A percentile compares a stretch with the other conserved stretches of the same genome.
phyloP scores from a whole-genome alignment of 2,329 filamentous ascomycete species.

The Fusarium foetens region DNA sequence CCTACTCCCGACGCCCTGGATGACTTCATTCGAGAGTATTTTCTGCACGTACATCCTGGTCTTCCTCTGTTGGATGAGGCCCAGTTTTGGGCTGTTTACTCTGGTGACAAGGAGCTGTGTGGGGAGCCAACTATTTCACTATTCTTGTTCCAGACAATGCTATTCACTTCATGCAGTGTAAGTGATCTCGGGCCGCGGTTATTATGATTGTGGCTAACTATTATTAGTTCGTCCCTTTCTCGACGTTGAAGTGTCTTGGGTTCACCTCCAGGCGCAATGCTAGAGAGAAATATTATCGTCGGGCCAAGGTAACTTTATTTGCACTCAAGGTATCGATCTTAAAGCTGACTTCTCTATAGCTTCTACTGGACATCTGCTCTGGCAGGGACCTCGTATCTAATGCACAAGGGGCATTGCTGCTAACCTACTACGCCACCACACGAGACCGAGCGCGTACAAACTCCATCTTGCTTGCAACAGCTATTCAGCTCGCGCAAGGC shows the following conservation, averaged over 20 bases:
- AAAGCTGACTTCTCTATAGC: not conserved
- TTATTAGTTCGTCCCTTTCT: not conserved
- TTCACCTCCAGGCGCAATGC: not conserved
- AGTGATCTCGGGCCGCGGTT: fast-evolving
- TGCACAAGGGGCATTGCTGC: not conserved
- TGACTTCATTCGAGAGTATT: constrained; percentile 27
- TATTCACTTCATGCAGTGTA: not conserved
- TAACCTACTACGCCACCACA: not conserved
- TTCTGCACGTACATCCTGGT: constrained; percentile 21
- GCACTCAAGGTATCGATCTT: fast-evolving
- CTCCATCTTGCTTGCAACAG: not conserved
- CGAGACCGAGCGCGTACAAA: not conserved
- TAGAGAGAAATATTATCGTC: not conserved
- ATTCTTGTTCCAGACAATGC: not conserved
- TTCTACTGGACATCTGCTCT: not conserved
- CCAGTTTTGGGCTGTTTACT: not conserved
- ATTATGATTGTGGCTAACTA: fast-evolving
- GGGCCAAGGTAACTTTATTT: not conserved
- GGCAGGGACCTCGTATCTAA: fast-evolving
- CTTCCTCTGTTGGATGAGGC: constrained; percentile 21
- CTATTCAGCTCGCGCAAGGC: fast-evolving
- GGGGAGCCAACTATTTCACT: fast-evolving
- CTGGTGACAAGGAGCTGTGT: not conserved
- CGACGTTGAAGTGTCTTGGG: not conserved
- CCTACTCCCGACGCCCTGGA: not conserved